Percentiles rank a stretch among this genome's conserved stretches.
Conservation (phyloP, 106 monocot genomes). For the Xerophyta viscosa region DNA sequence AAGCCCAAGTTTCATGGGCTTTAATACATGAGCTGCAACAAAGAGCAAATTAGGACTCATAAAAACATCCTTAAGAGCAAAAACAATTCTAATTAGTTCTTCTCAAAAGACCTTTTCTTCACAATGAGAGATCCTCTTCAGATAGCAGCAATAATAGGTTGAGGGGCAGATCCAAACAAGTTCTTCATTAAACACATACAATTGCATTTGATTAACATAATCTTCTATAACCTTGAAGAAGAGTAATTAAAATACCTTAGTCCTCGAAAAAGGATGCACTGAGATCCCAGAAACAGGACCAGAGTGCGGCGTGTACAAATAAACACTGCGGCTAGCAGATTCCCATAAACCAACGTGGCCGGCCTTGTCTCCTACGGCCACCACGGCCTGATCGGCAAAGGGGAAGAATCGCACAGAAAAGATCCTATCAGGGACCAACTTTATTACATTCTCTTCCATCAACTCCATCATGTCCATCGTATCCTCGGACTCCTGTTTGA, state of each 20-base stretch:
- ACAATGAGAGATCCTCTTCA: no score
- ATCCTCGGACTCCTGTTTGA: conserved; percentile 1
- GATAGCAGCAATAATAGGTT: neutral
- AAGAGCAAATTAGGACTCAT: no score
- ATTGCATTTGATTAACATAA: no score
- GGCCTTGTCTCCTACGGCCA: conserved; percentile 38
- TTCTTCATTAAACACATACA: no score
- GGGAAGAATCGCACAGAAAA: conserved; percentile 46
- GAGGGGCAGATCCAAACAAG: no score
- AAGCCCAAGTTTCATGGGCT: no score
- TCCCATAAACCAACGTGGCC: conserved; percentile 77
- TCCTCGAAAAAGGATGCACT: conserved; percentile 21
- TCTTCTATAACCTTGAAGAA: no score
- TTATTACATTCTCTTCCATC: conserved; percentile 27
- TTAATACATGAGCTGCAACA: no score
- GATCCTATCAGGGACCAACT: conserved; percentile 38
- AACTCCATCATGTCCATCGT: conserved; percentile 17
- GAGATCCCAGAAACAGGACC: conserved; percentile 51
- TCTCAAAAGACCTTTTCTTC: no score
- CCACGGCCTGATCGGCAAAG: conserved; percentile 26
- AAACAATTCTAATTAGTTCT: no score
- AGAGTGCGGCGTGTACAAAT: conserved; percentile 42
- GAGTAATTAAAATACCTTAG: conserved; percentile 27
- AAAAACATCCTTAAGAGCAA: no score
- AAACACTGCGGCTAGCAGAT: conserved; percentile 21